phyloP scores from a whole-genome alignment of 306 rosid species.

The Malus sylvestris region DNA sequence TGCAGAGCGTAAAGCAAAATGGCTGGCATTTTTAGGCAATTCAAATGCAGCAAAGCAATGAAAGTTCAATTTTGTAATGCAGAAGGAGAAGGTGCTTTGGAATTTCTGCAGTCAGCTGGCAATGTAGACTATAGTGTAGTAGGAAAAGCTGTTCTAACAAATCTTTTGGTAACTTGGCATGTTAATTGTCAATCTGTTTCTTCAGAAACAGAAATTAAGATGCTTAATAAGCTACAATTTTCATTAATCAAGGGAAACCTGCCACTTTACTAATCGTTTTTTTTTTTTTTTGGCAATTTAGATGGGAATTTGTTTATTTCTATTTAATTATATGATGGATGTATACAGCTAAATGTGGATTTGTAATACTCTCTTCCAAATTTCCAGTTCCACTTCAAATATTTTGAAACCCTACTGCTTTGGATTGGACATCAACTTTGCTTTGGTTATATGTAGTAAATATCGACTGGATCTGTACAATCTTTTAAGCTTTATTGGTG shows the following conservation, averaged over 20 bases:
- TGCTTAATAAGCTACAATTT: neutral
- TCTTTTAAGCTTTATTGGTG: neutral
- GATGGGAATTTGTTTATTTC: neutral
- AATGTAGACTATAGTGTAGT: neutral
- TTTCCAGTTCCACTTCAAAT: neutral
- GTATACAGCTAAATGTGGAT: neutral
- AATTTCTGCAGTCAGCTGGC: slow-evolving; percentile 5
- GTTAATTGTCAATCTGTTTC: neutral
- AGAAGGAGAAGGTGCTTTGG: neutral
- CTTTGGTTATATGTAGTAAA: too few relatives aligned
- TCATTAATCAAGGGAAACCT: neutral
- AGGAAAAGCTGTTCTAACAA: neutral
- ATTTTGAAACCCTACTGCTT: neutral
- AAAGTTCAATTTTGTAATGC: neutral
- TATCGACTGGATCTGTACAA: too few relatives aligned
- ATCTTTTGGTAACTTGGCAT: neutral
- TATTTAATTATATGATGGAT: neutral
- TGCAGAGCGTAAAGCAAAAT: neutral
- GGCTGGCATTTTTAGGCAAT: neutral
- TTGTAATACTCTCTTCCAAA: neutral
- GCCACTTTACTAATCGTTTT: neutral
- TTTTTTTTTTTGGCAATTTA: neutral
- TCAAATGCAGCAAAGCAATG: neutral
- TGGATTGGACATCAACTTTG: neutral
- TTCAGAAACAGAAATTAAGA: neutral